Percentiles rank a stretch among this genome's conserved stretches.
Conservation (phyloP, 1,284 basidiomycete genomes). For the Tilletia indica region DNA sequence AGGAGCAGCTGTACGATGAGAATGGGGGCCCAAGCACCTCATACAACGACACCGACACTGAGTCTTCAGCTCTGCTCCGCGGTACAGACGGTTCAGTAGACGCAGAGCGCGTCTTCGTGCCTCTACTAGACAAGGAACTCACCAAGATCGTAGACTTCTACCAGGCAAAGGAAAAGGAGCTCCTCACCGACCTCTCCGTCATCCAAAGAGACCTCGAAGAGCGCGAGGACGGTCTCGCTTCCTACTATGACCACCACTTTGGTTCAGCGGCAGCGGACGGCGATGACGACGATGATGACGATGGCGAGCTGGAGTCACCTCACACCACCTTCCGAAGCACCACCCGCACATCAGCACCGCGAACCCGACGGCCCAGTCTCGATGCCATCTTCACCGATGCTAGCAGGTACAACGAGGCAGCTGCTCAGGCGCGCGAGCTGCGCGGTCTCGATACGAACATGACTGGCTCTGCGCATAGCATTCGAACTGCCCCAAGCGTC, state of each 20-base stretch:
- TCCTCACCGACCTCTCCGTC: constrained; percentile 33
- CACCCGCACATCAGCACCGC: constrained; percentile 18
- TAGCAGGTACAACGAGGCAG: constrained; percentile 35
- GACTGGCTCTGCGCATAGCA: background rate
- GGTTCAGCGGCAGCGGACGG: constrained; percentile 56
- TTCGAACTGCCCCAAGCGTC: constrained; percentile 8
- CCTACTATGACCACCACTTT: background rate
- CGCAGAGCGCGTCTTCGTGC: constrained; percentile 46
- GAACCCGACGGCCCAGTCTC: constrained; percentile 42
- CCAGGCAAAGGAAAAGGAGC: constrained; percentile 63
- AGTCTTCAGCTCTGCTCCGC: constrained; percentile 40
- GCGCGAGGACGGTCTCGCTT: constrained; percentile 33
- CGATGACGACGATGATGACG: constrained; percentile 62
- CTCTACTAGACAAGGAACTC: constrained; percentile 76
- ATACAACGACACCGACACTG: constrained; percentile 42
- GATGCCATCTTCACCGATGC: constrained; percentile 39
- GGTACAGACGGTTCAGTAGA: constrained; percentile 31
- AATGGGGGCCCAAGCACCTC: constrained; percentile 5
- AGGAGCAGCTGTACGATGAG: constrained; percentile 31
- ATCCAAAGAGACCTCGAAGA: constrained; percentile 42
- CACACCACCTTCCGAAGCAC: constrained; percentile 4
- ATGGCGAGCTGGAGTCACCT: constrained; percentile 25
- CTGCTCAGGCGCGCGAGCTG: constrained; percentile 35
- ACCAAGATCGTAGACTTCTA: constrained; percentile 82
- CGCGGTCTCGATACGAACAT: constrained; percentile 24